Evolutionary conservation across 805 yeast species (phyloP).

Genomic region (Metschnikowia shivogae): DNA sequence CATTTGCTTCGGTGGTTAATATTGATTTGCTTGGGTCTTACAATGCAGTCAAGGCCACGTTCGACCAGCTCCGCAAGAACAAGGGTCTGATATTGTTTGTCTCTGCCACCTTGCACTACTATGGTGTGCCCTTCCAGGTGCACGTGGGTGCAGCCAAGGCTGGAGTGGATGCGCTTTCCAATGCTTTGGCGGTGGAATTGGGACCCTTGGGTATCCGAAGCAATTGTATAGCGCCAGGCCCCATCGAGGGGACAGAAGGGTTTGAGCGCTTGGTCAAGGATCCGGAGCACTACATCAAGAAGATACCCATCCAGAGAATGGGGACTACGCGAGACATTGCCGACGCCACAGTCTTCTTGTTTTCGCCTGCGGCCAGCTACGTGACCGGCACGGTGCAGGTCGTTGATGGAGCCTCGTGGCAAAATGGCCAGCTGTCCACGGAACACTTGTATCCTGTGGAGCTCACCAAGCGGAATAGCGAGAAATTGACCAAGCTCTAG

Average conservation of each 20-base stretch:
- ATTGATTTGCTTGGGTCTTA: constrained; percentile 41
- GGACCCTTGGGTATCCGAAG: constrained; percentile 29
- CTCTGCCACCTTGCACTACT: constrained; percentile 42
- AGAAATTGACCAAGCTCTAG: constrained; percentile 13
- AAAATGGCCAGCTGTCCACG: constrained; percentile 18
- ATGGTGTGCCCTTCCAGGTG: constrained; percentile 38
- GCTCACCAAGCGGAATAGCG: constrained; percentile 17
- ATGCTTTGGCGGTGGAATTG: constrained; percentile 28
- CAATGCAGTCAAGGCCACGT: constrained; percentile 40
- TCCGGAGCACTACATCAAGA: constrained; percentile 7
- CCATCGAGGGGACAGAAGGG: constrained; percentile 28
- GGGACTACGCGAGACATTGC: constrained; percentile 28
- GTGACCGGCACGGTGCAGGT: constrained; percentile 26
- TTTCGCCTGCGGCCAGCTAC: constrained; percentile 25
- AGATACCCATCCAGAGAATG: constrained; percentile 24
- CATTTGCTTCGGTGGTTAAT: constrained; percentile 36
- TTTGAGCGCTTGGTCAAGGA: constrained; percentile 20
- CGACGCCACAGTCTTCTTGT: constrained; percentile 26
- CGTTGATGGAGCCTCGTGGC: constrained; percentile 29
- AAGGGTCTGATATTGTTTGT: constrained; percentile 38
- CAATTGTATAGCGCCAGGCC: constrained; percentile 28
- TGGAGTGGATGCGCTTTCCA: constrained; percentile 28
- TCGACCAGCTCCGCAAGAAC: constrained; percentile 33
- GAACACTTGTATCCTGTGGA: constrained; percentile 31
- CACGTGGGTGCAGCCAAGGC: constrained; percentile 32